Conservation (phyloP, 805 yeast species). For the Kodamaea nitidulidarum region DNA sequence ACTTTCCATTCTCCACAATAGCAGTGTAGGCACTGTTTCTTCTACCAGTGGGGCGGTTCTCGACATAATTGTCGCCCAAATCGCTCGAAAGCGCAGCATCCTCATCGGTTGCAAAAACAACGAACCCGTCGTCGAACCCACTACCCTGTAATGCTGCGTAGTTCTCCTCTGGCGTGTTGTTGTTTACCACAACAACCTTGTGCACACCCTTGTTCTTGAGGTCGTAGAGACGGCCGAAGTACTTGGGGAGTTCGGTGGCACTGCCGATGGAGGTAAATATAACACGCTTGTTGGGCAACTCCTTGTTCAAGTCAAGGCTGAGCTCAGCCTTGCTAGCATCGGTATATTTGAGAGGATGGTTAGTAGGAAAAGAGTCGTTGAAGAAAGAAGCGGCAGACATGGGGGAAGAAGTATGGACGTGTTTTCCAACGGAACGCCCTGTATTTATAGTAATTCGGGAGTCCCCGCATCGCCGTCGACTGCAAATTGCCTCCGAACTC, state of each 20-base stretch:
- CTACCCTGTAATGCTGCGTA: slow-evolving; percentile 10
- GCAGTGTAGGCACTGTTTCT: slow-evolving; percentile 13
- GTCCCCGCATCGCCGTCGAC: slow-evolving; percentile 3
- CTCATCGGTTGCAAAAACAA: slow-evolving; percentile 15
- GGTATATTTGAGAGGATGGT: slow-evolving; percentile 8
- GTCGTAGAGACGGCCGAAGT: slow-evolving; percentile 10
- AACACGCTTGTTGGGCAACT: slow-evolving; percentile 15
- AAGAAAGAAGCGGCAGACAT: slow-evolving; percentile 12
- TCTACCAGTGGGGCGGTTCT: slow-evolving; percentile 10
- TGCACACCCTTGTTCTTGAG: slow-evolving; percentile 14
- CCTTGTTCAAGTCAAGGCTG: slow-evolving; percentile 30
- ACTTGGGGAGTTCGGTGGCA: slow-evolving; percentile 12
- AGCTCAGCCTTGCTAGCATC: slow-evolving; percentile 11
- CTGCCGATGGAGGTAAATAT: slow-evolving; percentile 13
- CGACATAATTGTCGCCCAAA: slow-evolving; percentile 13
- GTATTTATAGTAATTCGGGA: background rate
- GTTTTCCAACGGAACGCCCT: background rate
- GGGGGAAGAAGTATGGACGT: background rate
- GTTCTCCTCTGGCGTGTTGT: slow-evolving; percentile 13
- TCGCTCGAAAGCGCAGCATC: slow-evolving; percentile 10
- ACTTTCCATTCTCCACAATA: slow-evolving; percentile 17
- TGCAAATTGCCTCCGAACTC: slow-evolving; percentile 6
- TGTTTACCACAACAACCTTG: slow-evolving; percentile 13
- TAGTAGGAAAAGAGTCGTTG: slow-evolving; percentile 20
- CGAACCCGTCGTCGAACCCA: slow-evolving; percentile 12